phyloP scores from a whole-genome alignment of 768 basidiomycete species.

The Tylopilus plumbeoviolaceoides region DNA sequence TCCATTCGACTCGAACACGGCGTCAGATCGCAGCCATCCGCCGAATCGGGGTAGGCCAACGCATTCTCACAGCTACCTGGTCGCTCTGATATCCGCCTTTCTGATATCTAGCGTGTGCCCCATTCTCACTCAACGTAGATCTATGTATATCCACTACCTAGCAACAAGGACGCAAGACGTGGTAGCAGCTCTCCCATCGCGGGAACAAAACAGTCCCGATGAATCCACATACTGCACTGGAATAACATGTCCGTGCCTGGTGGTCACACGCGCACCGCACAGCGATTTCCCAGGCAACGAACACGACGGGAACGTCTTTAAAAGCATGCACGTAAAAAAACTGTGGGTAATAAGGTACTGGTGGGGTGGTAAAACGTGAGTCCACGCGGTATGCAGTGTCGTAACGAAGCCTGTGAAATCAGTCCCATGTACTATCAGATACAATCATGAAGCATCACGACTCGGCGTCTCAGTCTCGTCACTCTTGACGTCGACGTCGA shows the following conservation, averaged over 20 bases:
- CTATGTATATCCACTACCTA: background rate
- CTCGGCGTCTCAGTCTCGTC: background rate
- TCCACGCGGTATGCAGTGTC: constrained; percentile 3
- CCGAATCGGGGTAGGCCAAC: too few relatives aligned
- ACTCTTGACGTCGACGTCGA: constrained; percentile 14
- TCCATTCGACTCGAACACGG: too few relatives aligned
- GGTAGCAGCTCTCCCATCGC: background rate
- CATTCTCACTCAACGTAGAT: background rate
- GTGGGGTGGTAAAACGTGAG: background rate
- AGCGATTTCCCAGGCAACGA: background rate
- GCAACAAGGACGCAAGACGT: background rate
- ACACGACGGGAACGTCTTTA: background rate
- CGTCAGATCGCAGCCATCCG: too few relatives aligned
- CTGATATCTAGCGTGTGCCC: background rate
- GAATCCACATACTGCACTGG: background rate
- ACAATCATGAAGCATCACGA: constrained; percentile 9
- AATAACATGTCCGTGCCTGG: background rate
- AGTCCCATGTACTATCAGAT: constrained; percentile 1
- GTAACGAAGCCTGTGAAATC: background rate
- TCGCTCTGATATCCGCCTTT: too few relatives aligned
- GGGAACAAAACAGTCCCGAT: background rate
- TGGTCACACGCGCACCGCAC: background rate
- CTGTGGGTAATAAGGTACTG: constrained; percentile 5
- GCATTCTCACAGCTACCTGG: too few relatives aligned
- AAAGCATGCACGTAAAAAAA: background rate